phyloP scores from a whole-genome alignment of 139 green algal species.

The Zygnema circumcarinatum region DNA sequence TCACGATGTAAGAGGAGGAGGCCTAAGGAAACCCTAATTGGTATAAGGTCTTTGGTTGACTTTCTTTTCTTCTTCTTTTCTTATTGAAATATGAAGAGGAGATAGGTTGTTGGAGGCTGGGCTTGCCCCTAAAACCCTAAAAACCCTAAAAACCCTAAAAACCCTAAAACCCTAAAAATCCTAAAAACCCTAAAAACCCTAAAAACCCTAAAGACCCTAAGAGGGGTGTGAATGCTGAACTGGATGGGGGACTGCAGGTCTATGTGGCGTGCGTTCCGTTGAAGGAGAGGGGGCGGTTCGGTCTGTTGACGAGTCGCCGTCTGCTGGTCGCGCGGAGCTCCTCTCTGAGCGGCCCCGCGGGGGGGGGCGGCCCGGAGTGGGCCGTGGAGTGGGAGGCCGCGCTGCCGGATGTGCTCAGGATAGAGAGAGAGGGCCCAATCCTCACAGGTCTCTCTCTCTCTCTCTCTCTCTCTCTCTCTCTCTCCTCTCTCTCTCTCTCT shows the following conservation, averaged over 20 bases:
- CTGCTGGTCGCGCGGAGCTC: neutral
- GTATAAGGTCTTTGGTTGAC: neutral
- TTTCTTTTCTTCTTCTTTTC: neutral
- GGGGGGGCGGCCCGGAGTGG: neutral
- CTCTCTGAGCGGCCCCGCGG: neutral
- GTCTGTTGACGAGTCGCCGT: neutral
- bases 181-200: neutral
- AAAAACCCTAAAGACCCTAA: no score
- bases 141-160: neutral
- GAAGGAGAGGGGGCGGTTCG: neutral
- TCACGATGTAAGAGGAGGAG: no score
- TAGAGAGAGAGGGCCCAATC: neutral
- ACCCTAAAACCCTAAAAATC: neutral
- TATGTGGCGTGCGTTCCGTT: slow-evolving; percentile 20
- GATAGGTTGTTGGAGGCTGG: neutral
- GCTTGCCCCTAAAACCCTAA: neutral
- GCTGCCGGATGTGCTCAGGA: neutral
- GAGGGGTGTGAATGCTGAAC: no score
- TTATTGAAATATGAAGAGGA: neutral
- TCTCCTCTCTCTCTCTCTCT: neutral
- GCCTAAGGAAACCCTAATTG: no score
- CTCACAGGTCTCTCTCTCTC: neutral
- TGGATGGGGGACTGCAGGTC: neutral
- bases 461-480: neutral
- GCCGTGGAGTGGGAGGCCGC: neutral